These are phyloP conservation scores for Penicillium alfredii DNA, from an alignment of 495 filamentous ascomycete genomes.

Conservation along the genomic window DNA sequence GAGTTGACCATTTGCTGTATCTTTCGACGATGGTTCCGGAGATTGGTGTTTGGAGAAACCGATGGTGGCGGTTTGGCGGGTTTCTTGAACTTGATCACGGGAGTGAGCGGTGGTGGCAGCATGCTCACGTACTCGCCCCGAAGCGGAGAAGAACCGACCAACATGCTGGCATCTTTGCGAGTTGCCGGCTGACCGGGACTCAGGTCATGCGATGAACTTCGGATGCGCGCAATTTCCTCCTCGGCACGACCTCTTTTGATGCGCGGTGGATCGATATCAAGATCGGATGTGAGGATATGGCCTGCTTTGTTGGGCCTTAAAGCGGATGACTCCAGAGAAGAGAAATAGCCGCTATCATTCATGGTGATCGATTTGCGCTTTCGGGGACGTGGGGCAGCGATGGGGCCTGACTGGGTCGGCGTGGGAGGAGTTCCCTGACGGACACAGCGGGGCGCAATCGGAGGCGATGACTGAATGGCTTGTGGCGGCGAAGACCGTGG, in stretches of 20 bases:
- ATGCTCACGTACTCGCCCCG: slow-evolving; percentile 48
- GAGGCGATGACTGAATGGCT: slow-evolving; percentile 82
- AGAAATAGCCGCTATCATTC: slow-evolving; percentile 96
- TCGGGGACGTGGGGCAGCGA: slow-evolving; percentile 47
- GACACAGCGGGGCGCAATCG: slow-evolving; percentile 56
- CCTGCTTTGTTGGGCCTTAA: slow-evolving; percentile 59
- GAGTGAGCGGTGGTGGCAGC: slow-evolving; percentile 78
- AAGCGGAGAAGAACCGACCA: slow-evolving; percentile 58
- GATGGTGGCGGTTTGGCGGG: slow-evolving; percentile 78
- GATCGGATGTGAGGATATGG: slow-evolving; percentile 62
- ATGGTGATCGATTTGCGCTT: slow-evolving; percentile 72
- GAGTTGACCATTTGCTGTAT: slow-evolving; percentile 87
- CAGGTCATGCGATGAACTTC: slow-evolving; percentile 80
- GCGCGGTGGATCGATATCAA: slow-evolving; percentile 63
- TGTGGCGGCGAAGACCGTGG: slow-evolving; percentile 57
- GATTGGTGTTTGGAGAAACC: slow-evolving; percentile 87
- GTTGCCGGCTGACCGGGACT: slow-evolving; percentile 66
- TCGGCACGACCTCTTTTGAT: slow-evolving; percentile 87
- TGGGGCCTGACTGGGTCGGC: slow-evolving; percentile 51
- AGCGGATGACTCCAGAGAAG: slow-evolving; percentile 92
- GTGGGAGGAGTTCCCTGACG: slow-evolving; percentile 73
- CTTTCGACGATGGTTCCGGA: slow-evolving; percentile 83
- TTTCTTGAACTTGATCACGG: slow-evolving; percentile 77
- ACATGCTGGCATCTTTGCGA: slow-evolving; percentile 33
- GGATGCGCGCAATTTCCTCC: slow-evolving; percentile 90